Evolutionary conservation across 805 yeast species (phyloP).

Genomic region (Lipomyces japonicus): DNA sequence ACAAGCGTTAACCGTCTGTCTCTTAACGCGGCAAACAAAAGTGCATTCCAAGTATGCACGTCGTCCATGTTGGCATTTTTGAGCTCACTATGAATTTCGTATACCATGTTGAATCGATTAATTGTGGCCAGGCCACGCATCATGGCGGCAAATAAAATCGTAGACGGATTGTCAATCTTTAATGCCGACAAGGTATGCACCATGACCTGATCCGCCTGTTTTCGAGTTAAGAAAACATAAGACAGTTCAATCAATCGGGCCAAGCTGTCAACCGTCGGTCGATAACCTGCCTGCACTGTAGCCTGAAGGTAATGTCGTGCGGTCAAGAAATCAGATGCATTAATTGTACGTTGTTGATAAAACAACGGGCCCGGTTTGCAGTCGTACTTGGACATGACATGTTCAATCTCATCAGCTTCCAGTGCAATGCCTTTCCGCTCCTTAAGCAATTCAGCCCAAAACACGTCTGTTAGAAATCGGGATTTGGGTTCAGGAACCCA

Average conservation of each 20-base stretch:
- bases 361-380: background rate
- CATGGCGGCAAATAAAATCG: background rate
- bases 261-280: background rate
- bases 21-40: background rate
- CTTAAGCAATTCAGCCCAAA: background rate
- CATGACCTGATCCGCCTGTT: background rate
- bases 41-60: constrained; percentile 3
- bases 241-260: background rate
- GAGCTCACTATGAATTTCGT: background rate
- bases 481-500: background rate
- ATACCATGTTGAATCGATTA: background rate
- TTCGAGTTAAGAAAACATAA: background rate
- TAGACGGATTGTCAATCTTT: background rate
- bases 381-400: background rate
- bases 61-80: background rate
- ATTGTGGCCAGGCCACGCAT: constrained; percentile 1
- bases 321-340: background rate
- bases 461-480: background rate
- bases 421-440: background rate
- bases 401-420: background rate
- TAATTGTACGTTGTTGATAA: background rate
- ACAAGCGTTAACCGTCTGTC: background rate
- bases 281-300: background rate
- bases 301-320: background rate
- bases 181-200: too few species aligned